A percentile compares a stretch with the other conserved stretches of the same genome.
Conservation (phyloP, 1,284 basidiomycete genomes). For the Rugosomyces carneus region DNA sequence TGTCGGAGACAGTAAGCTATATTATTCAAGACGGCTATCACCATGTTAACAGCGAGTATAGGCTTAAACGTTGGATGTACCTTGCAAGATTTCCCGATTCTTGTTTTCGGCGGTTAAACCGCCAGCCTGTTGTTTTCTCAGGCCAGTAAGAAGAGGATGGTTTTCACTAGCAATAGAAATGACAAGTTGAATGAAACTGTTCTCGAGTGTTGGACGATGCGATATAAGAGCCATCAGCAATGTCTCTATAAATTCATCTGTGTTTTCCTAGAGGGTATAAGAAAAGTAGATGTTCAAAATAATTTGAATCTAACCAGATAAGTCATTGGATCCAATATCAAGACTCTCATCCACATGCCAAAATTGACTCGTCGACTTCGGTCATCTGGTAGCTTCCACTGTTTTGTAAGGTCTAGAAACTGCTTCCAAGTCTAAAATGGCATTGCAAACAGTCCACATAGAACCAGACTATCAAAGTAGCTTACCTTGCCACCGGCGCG, state of each 20-base stretch:
- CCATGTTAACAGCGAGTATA: neutral
- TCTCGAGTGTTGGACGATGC: conserved; percentile 47
- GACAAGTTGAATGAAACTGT: conserved; percentile 49
- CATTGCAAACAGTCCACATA: neutral
- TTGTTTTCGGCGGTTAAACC: neutral
- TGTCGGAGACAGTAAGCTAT: conserved; percentile 5
- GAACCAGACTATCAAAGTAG: conserved; percentile 2
- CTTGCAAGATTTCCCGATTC: conserved; percentile 5
- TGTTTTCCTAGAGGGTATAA: conserved; percentile 33
- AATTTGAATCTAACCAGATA: conserved; percentile 45
- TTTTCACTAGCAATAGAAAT: conserved; percentile 46
- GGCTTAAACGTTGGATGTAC: conserved; percentile 2
- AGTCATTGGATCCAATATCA: conserved; percentile 57
- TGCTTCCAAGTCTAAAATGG: conserved; percentile 55
- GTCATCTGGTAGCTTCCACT: conserved; percentile 47
- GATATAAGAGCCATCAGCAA: conserved; percentile 55
- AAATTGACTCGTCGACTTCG: conserved; percentile 62
- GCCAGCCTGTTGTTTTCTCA: neutral
- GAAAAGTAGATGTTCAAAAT: conserved; percentile 1
- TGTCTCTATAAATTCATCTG: conserved; percentile 50
- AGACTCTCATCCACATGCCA: conserved; percentile 62
- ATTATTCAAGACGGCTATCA: conserved; percentile 10
- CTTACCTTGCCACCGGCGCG: conserved; percentile 50
- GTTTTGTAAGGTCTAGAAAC: conserved; percentile 48
- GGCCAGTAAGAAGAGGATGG: conserved; percentile 41